phyloP scores from a whole-genome alignment of 495 filamentous ascomycete species.

The Aspergillus haitiensis region DNA sequence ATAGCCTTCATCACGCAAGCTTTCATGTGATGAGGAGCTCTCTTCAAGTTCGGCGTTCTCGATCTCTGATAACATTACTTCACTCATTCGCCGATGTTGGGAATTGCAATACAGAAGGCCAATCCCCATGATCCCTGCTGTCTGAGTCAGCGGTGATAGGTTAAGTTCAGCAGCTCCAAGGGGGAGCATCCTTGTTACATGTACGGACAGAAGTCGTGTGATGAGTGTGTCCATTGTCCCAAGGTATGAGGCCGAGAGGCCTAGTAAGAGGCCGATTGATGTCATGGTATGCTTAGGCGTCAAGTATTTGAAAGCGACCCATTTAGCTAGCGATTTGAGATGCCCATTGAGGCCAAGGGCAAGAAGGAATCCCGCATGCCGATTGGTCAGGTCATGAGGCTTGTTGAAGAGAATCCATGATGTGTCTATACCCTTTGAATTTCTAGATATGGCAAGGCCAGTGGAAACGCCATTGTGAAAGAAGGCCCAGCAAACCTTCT shows the following conservation, averaged over 20 bases:
- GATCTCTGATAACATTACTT: constrained; percentile 97
- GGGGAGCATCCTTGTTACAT: constrained; percentile 92
- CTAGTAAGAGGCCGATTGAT: constrained; percentile 89
- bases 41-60: constrained; percentile 80
- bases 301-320: constrained; percentile 97
- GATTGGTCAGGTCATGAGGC: constrained; percentile 83
- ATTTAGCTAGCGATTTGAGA: constrained; percentile 88
- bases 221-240: constrained; percentile 96
- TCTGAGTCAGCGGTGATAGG: constrained; percentile 89
- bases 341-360: constrained; percentile 95
- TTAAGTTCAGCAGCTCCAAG: constrained; percentile 91
- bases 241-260: constrained; percentile 87
- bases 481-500: constrained; percentile 97
- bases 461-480: constrained; percentile 94
- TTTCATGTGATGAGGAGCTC: constrained; percentile 57
- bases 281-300: constrained; percentile 99
- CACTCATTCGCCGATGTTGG: constrained; percentile 96
- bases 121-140: constrained; percentile 96
- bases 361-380: constrained; percentile 90
- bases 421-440: constrained; percentile 92
- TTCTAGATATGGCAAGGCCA: constrained; percentile 83
- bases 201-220: constrained; percentile 93
- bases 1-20: constrained; percentile 91
- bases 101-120: constrained; percentile 92
- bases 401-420: constrained; percentile 99